Base-by-base conservation (phyloP, 345 rosid species). In the Salix koriyanagi region DNA sequence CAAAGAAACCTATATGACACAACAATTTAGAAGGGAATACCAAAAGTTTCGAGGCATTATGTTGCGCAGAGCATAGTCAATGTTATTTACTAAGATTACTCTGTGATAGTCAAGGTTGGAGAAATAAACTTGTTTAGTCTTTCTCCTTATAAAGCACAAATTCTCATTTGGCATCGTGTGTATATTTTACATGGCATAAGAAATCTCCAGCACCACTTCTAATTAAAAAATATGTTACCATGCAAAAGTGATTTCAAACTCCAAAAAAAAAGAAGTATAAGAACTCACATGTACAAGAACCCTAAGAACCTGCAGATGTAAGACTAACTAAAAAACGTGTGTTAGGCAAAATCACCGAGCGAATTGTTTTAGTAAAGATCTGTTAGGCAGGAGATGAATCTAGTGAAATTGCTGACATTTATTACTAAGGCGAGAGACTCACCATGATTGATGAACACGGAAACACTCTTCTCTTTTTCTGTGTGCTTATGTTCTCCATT, bases 391-490 rank as follows among this genome's bases (percentile, higher is more conserved):
- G 48, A 65, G 48, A 64, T 36, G 67, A 18, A 42, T 23, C 34
- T 12, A 61, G 26, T 21, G 16, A 50, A 54, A 72, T 36, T 34
- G 6, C 2, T 74, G 36, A 48, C 74, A 68, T 68, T 32, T 18
- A 23, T 70, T 44, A 30, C 30, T 4, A 72, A 68, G 32, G 9
- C 36, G 46, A 58, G 28, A 54, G 56, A 72, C 83, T 78, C 80
- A 88, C 91, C 91, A 36, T 85, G 88, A 73, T 90, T 88, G 56
- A 88, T 72, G 65, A 85, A 86, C n/a, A 69, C 72, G 39, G 88
- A 74, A 67, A 79, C 18, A 32, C 71, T 74, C 69, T 7, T 76
- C 32, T 84, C 84, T 75, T 85, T 83, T 76, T 82, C 88, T 5
- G 65, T 69, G 7, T 82, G 72, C 73, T 77, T 77, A 26, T 72